These are phyloP conservation scores for Candida pseudoglaebosa DNA, from an alignment of 805 yeast genomes.

Conservation along the genomic window DNA sequence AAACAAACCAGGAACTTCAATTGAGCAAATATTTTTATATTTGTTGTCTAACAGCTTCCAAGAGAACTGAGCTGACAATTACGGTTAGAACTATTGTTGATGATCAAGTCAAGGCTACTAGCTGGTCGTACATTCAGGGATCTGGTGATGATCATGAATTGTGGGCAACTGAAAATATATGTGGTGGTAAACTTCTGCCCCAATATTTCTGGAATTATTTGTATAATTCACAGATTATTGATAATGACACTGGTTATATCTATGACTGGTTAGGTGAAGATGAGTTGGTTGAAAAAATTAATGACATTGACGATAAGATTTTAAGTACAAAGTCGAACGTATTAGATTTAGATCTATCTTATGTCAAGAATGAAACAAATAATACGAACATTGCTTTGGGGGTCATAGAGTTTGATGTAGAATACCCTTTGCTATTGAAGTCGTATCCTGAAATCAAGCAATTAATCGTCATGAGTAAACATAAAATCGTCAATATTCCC, in stretches of 20 bases:
- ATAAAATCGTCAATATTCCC: slow-evolving; percentile 8
- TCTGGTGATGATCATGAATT: slow-evolving; percentile 93
- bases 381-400: slow-evolving; percentile 29
- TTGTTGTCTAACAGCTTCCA: slow-evolving; percentile 59
- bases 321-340: neutral
- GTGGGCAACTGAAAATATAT: slow-evolving; percentile 49
- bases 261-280: slow-evolving; percentile 20
- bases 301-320: slow-evolving; percentile 9
- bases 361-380: slow-evolving; percentile 9
- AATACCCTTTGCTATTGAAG: slow-evolving; percentile 7
- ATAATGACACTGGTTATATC: slow-evolving; percentile 18
- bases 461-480: slow-evolving; percentile 24
- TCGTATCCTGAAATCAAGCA: slow-evolving; percentile 7
- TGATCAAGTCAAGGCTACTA: slow-evolving; percentile 5
- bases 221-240: slow-evolving; percentile 13
- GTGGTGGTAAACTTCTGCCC: slow-evolving; percentile 50
- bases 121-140: slow-evolving; percentile 70
- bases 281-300: slow-evolving; percentile 18
- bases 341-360: slow-evolving; percentile 10
- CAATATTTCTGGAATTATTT: slow-evolving; percentile 48
- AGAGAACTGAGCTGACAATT: slow-evolving; percentile 18
- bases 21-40: slow-evolving; percentile 13
- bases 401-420: slow-evolving; percentile 13
- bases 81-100: slow-evolving; percentile 4
- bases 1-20: neutral